A percentile compares a stretch with the other conserved stretches of the same genome.
Evolutionary conservation across 805 yeast genomes (phyloP).

Genomic region (Yarrowia sp.): DNA sequence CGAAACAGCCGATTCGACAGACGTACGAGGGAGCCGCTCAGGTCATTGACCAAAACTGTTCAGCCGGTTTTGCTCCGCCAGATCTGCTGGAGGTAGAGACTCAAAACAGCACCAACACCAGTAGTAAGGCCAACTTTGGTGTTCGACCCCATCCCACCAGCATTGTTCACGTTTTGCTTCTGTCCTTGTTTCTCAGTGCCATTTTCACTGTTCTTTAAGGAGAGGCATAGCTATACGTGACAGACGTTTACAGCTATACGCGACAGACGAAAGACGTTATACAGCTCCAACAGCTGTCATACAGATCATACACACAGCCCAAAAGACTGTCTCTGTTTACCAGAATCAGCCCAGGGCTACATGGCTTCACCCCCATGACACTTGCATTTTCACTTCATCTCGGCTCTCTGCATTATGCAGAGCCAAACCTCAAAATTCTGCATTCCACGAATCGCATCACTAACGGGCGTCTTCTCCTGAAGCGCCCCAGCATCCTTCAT

Average conservation of each 20-base stretch:
- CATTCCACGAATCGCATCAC: conserved; percentile 1
- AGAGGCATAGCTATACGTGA: no score
- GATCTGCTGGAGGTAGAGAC: background rate
- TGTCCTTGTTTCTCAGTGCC: background rate
- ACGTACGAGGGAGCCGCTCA: conserved; percentile 35
- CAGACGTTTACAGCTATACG: no score
- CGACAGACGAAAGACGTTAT: no score
- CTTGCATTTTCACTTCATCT: no score
- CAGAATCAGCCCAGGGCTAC: no score
- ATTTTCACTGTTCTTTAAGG: background rate
- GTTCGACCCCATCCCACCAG: background rate
- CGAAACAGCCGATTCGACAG: conserved; percentile 30
- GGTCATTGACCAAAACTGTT: conserved; percentile 30
- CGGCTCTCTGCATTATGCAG: no score
- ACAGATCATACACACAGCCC: no score
- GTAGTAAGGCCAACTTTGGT: background rate
- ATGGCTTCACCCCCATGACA: no score
- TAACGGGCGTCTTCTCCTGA: background rate
- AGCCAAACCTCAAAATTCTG: background rate
- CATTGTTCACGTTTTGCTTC: background rate
- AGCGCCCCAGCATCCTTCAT: background rate
- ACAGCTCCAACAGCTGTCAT: no score
- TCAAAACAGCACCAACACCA: no score
- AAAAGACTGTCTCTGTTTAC: no score
- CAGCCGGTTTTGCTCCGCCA: conserved; percentile 25